Evolutionary conservation across 2,329 filamentous ascomycete species (phyloP).

Genomic region (Arthrobotrys iridis): DNA sequence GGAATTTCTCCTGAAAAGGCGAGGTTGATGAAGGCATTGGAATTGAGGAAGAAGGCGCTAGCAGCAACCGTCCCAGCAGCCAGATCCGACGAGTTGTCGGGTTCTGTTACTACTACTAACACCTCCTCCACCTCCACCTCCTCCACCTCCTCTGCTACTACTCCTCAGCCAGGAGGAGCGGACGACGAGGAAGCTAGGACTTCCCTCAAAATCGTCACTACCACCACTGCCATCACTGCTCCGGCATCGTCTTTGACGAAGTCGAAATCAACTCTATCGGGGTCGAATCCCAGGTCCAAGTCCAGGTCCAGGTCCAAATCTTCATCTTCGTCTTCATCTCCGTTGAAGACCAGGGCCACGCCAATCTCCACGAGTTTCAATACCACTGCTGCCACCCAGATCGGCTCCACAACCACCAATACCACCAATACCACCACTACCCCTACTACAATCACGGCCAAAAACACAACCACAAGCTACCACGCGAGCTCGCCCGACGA

Average conservation of each 20-base stretch:
- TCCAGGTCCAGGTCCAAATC: background rate
- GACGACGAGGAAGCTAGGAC: background rate
- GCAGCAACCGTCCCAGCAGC: conserved; percentile 60
- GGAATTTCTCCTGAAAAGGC: conserved; percentile 86
- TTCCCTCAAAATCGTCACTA: background rate
- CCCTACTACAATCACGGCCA: background rate
- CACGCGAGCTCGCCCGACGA: conserved; percentile 44
- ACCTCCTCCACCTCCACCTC: background rate
- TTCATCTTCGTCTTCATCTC: too few species aligned
- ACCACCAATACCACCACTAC: background rate
- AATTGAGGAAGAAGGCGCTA: conserved; percentile 85
- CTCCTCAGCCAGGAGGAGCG: conserved; percentile 27
- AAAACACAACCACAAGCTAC: too few species aligned
- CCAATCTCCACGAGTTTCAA: conserved; percentile 9
- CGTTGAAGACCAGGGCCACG: background rate
- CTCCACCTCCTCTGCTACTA: background rate
- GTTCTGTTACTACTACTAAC: background rate
- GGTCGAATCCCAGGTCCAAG: background rate
- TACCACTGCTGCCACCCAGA: conserved; percentile 1
- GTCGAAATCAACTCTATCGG: background rate
- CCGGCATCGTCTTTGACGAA: background rate
- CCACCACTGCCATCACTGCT: background rate
- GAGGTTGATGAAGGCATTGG: conserved; percentile 91
- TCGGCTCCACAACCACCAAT: background rate
- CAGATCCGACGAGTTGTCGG: conserved; percentile 16